Base-by-base conservation (phyloP, 768 basidiomycete genomes). In the Kwoniella bestiolae region DNA sequence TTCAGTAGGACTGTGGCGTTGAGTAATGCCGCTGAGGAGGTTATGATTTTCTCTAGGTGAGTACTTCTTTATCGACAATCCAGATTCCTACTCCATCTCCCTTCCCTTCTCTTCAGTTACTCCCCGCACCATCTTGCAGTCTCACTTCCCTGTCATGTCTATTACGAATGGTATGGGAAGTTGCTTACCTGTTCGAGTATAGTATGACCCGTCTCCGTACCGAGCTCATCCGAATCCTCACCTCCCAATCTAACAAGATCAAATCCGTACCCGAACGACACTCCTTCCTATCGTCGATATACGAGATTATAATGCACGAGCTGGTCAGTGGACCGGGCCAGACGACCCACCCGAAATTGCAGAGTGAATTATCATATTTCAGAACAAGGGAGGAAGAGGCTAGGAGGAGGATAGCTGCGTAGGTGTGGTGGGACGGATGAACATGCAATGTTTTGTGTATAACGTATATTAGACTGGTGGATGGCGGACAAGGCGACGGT, bases 31-130 rank as follows among this genome's bases (percentile, higher is more conserved):
- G 89, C 88, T 45, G 92, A 96, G 70, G 94, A 96, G 78, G 91
- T 91, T 8, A 96, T 97, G 94, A 90, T 98, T 51, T 96, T 96
- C 75, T 87, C 90, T 25, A 94, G 94, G 95, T 95, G 75, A 70
- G 88, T 77, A n/a, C n/a, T n/a, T n/a, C n/a, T n/a, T n/a, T n/a
- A n/a, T 49, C 26, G 41, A 9, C 41, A n/a, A 44, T 44, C 8
- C 49, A 7, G 14, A 50, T 23, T 16, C 12, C 25, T 16, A n/a
- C n/a, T n/a, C n/a, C n/a, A n/a, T n/a, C n/a, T n/a, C 41, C 12
- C 35, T 29, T 46, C 21, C 21, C 29, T 34, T 34, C 29, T 34
- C 23, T 12, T 4, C 65, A n/a, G n/a, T n/a, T n/a, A n/a, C n/a
- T n/a, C n/a, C n/a, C n/a, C n/a, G n/a, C n/a, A n/a, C n/a, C n/a